These are phyloP conservation scores for Hibiscus syriacus DNA, from an alignment of 345 rosid genomes.

Conservation along the genomic window DNA sequence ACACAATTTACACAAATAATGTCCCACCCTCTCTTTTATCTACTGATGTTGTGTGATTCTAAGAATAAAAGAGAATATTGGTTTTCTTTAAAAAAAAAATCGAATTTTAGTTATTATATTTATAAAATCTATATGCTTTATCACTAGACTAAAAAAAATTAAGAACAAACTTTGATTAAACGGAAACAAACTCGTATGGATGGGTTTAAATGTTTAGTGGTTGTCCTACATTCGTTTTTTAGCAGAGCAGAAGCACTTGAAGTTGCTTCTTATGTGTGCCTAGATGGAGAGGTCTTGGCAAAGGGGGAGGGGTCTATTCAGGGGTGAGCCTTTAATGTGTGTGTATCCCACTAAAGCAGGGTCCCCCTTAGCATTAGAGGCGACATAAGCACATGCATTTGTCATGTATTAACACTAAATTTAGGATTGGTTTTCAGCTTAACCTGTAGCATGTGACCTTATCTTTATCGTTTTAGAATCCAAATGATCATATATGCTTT, in stretches of 20 bases:
- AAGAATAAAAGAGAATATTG: too few relatives aligned
- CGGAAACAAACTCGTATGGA: too few relatives aligned
- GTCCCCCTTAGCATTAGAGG: slow-evolving; percentile 18
- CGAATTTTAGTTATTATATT: too few relatives aligned
- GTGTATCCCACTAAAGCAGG: slow-evolving; percentile 26
- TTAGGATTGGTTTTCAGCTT: neutral
- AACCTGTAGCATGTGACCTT: slow-evolving; percentile 4
- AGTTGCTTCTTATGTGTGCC: slow-evolving; percentile 17
- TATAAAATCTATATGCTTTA: too few relatives aligned
- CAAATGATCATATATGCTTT: neutral
- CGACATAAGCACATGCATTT: slow-evolving; percentile 41
- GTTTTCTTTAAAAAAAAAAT: too few relatives aligned
- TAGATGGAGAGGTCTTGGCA: neutral
- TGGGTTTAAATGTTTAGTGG: too few relatives aligned
- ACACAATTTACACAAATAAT: slow-evolving; percentile 19
- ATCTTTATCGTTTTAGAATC: neutral
- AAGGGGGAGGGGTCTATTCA: slow-evolving; percentile 21
- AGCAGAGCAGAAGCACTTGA: slow-evolving; percentile 26
- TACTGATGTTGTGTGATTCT: too few relatives aligned
- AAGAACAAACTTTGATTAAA: too few relatives aligned
- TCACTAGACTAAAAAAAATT: too few relatives aligned
- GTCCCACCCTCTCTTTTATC: neutral
- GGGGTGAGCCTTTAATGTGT: slow-evolving; percentile 20
- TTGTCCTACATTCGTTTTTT: neutral
- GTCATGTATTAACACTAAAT: slow-evolving; percentile 13